A percentile compares a stretch with the other conserved stretches of the same genome.
Conservation (phyloP, 805 yeast species). For the Phaffomyces thermotolerans region DNA sequence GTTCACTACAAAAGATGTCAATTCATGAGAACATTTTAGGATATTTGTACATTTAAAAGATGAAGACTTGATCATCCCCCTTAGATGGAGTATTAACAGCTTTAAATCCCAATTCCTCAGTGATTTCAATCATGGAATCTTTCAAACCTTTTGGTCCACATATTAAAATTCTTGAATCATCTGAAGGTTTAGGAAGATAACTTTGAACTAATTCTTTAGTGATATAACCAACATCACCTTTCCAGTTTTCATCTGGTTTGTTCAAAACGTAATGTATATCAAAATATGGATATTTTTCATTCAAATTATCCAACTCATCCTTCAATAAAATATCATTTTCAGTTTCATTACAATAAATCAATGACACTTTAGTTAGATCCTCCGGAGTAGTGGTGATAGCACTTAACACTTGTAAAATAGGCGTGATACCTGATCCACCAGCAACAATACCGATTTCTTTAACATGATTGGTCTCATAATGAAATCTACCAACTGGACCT, state of each 20-base stretch:
- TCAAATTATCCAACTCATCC: conserved; percentile 65
- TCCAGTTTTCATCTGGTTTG: conserved; percentile 45
- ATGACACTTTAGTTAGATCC: conserved; percentile 52
- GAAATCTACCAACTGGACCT: conserved; percentile 75
- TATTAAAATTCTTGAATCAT: conserved; percentile 50
- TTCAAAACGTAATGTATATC: conserved; percentile 52
- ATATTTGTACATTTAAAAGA: conserved; percentile 31
- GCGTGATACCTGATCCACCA: conserved; percentile 89
- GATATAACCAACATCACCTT: conserved; percentile 52
- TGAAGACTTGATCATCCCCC: conserved; percentile 51
- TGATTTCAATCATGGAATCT: conserved; percentile 38
- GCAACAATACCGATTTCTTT: conserved; percentile 63
- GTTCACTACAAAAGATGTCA: too few species aligned
- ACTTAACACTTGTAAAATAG: conserved; percentile 75
- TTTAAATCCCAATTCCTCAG: conserved; percentile 55
- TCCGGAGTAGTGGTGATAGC: conserved; percentile 62
- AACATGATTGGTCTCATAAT: conserved; percentile 52
- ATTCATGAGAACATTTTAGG: too few species aligned
- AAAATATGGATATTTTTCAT: conserved; percentile 55
- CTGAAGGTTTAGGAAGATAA: conserved; percentile 43
- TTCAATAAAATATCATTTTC: conserved; percentile 69
- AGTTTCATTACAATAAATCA: conserved; percentile 69
- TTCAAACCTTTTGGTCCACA: conserved; percentile 77
- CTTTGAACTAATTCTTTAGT: conserved; percentile 49
- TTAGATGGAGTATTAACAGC: conserved; percentile 37